Evolutionary conservation across 768 basidiomycete species (phyloP).

Genomic region (Psilocybe azurescens): DNA sequence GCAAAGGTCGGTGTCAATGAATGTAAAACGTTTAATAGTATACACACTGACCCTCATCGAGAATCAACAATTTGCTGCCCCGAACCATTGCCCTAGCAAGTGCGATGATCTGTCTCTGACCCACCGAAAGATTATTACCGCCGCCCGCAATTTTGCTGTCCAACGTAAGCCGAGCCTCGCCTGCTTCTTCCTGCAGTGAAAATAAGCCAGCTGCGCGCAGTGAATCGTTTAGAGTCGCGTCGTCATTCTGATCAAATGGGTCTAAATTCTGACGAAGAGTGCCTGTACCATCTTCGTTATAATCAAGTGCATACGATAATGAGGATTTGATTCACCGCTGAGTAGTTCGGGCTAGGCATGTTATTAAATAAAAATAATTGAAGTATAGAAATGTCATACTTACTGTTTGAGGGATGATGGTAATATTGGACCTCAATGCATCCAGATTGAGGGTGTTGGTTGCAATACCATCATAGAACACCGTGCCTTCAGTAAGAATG

Average conservation of each 20-base stretch:
- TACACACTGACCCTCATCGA: constrained; percentile 56
- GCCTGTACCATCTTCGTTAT: neutral
- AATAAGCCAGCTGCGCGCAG: constrained; percentile 44
- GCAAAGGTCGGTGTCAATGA: neutral
- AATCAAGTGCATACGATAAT: no score
- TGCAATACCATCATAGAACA: constrained; percentile 59
- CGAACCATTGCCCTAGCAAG: constrained; percentile 66
- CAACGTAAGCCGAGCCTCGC: constrained; percentile 52
- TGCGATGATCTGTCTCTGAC: constrained; percentile 74
- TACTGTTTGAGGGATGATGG: constrained; percentile 56
- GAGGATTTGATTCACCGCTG: constrained; percentile 38
- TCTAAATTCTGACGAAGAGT: constrained; percentile 68
- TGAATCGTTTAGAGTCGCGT: constrained; percentile 44
- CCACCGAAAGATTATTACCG: constrained; percentile 75
- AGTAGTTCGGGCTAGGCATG: constrained; percentile 51
- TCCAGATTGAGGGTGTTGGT: constrained; percentile 58
- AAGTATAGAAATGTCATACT: constrained; percentile 27
- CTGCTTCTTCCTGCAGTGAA: constrained; percentile 43
- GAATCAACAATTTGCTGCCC: constrained; percentile 61
- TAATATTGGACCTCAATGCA: constrained; percentile 58
- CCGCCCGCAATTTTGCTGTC: constrained; percentile 52
- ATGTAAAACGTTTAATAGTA: neutral
- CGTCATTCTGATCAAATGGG: constrained; percentile 62
- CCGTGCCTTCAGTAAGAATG: constrained; percentile 58
- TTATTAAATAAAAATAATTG: neutral